Conservation (phyloP, 768 basidiomycete species). For the Ramaria rubella region DNA sequence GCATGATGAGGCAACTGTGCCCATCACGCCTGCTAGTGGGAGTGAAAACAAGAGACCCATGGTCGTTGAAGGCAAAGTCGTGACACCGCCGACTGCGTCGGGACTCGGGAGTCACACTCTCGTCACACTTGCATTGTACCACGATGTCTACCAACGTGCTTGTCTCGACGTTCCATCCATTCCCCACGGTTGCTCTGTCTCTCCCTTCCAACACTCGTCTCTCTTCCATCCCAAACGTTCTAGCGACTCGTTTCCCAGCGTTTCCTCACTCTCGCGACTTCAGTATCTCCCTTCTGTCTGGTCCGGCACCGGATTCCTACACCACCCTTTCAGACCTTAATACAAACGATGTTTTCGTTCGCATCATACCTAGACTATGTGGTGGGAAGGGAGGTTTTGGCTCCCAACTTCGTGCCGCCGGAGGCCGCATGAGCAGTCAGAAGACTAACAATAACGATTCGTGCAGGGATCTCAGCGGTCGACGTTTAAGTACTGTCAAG, state of each 20-base stretch:
- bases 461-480: constrained; percentile 85
- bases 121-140: background rate
- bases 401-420: constrained; percentile 91
- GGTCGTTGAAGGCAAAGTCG: constrained; percentile 8
- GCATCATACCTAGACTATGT: constrained; percentile 64
- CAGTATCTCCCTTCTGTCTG: constrained; percentile 35
- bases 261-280: constrained; percentile 39
- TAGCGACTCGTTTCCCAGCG: constrained; percentile 41
- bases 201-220: constrained; percentile 37
- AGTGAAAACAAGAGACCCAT: constrained; percentile 76
- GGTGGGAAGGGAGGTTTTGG: constrained; percentile 99
- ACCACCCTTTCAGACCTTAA: constrained; percentile 33
- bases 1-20: constrained; percentile 75
- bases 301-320: constrained; percentile 24
- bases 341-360: constrained; percentile 49
- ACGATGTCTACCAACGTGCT: constrained; percentile 47
- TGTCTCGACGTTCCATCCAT: constrained; percentile 55
- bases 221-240: constrained; percentile 35
- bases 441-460: constrained; percentile 94
- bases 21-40: constrained; percentile 60
- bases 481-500: constrained; percentile 88
- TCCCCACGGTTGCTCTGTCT: constrained; percentile 46
- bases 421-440: constrained; percentile 95
- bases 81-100: background rate
- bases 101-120: background rate